Evolutionary conservation across 78 protist species (phyloP), one percentile per base, ranked within the genome.

Genomic region (Bigelowiella natans): DNA sequence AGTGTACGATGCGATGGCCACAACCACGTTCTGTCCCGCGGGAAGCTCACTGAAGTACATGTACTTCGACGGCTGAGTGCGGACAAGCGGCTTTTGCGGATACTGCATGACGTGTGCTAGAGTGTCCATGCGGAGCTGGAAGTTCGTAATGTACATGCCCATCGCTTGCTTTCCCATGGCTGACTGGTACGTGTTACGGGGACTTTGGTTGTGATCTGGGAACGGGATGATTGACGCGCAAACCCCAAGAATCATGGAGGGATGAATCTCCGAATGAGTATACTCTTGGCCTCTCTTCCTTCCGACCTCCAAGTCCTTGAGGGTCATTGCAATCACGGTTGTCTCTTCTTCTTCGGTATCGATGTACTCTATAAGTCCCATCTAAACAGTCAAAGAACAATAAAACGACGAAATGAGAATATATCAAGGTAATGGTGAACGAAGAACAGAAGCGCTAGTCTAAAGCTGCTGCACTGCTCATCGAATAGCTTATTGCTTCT

Each of bases 81-180:
- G 64, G 83, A 92, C 98, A 30, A 99, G 94, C 63, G 99, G 99
- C 91, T 96, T 95, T 91, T 99, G 99, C 31, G 99, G 99, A 90
- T 99, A 98, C 93, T 91, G 96, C 39, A 99, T 94, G 83, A 98
- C 97, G 93, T 99, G 96, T 0, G 98, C 97, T 86, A 95, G 36
- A 28, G 99, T 97, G 95, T 99, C 99, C 96, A 97, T 95, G 83
- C 99, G 96, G 29, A 94, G 2, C 92, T 94, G 97, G 96, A 95
- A 98, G 95, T 97, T 96, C 88, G 97, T 94, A 89, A 93, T 95
- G 89, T 97, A 97, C 63, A 98, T 94, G 63, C 93, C 93, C 94
- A 94, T 91, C 31, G 96, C 97, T 93, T 99, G 99, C 94, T 99
- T 99, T 88, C 99, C 99, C 99, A 99, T 99, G 87, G 99, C 99